Base-by-base conservation (phyloP, 2,329 filamentous ascomycete genomes). In the Aspergillus carbonarius region DNA sequence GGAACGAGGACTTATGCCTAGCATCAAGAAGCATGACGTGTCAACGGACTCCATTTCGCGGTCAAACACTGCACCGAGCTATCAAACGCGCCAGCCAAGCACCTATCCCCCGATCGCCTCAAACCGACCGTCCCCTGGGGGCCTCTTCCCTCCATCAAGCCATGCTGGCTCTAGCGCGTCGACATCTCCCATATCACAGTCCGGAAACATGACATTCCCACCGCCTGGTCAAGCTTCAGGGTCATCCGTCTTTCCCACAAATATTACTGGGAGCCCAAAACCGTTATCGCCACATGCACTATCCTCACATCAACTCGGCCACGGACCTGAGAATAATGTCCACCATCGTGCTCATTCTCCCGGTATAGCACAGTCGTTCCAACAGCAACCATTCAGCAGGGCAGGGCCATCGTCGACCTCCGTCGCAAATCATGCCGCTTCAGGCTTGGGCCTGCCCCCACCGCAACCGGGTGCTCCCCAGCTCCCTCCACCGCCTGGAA, bases 201-300 rank as follows among this genome's bases (percentile, higher is more conserved):
- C 70, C 23, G 64, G 70, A 51, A 73, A 72, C 61, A 61, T 77
- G 65, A 72, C 75, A 9, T 78, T 77, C 63, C 73, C 77, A 18
- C 68, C 75, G 9, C 66, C 73, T 13, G 71, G 73, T 57, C 75
- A 68, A 61, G 66, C 63, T 64, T 79, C 74, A 17, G 81, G 78
- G 59, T 79, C 79, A 48, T 83, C 83, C 17, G 83, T 92, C 63
- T 96, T 91, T 71, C 87, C 92, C 63, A 83, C 85, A 54, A 83
- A 79, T 59, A 90, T 96, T 79, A 95, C 90, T 3, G 92, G 96
- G 74, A 96, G 91, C 64, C 92, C 92, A 0, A 96, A 93, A 70
- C 89, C 92, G 4, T 80, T 96, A 40, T 81, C 79, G 23, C 79
- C 79, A n/a, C 78, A 76, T 61, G 70, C 73, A 12, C 66, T 74